Percentiles rank a stretch among this genome's conserved stretches.
Conservation (phyloP, 805 yeast species). For the Zygosaccharomyces pseudorouxii region DNA sequence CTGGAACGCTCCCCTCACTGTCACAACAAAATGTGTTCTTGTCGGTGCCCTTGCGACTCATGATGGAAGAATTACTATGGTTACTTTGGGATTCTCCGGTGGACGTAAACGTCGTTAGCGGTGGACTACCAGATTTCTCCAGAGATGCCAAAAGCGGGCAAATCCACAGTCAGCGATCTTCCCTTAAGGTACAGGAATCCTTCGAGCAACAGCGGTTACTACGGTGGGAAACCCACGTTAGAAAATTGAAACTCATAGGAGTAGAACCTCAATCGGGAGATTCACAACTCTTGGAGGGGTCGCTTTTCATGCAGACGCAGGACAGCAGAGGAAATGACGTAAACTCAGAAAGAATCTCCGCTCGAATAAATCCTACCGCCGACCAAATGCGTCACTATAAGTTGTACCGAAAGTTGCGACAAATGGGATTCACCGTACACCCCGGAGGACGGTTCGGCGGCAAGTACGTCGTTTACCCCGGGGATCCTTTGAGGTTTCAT, state of each 20-base stretch:
- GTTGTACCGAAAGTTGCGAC: constrained; percentile 35
- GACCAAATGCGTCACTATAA: constrained; percentile 21
- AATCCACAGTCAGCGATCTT: background rate
- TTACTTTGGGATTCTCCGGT: constrained; percentile 45
- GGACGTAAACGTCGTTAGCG: constrained; percentile 29
- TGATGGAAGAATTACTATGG: constrained; percentile 70
- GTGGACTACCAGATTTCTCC: constrained; percentile 7
- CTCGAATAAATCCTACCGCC: background rate
- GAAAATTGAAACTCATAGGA: constrained; percentile 21
- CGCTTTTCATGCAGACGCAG: constrained; percentile 24
- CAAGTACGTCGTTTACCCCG: constrained; percentile 83
- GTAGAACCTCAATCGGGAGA: constrained; percentile 3
- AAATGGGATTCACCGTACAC: constrained; percentile 49
- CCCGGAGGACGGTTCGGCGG: constrained; percentile 95
- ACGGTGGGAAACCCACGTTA: constrained; percentile 21
- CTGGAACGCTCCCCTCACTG: constrained; percentile 82
- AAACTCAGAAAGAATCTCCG: background rate
- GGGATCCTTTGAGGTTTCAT: constrained; percentile 88
- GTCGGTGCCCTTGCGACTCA: constrained; percentile 74
- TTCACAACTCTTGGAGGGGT: constrained; percentile 19
- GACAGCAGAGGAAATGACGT: constrained; percentile 12
- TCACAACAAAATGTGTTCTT: constrained; percentile 90
- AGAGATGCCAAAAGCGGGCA: constrained; percentile 5
- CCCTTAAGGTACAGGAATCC: constrained; percentile 10
- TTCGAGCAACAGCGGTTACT: constrained; percentile 22